These are phyloP conservation scores for Hygrocybe punicea DNA, from an alignment of 768 basidiomycete genomes.

Conservation along the genomic window DNA sequence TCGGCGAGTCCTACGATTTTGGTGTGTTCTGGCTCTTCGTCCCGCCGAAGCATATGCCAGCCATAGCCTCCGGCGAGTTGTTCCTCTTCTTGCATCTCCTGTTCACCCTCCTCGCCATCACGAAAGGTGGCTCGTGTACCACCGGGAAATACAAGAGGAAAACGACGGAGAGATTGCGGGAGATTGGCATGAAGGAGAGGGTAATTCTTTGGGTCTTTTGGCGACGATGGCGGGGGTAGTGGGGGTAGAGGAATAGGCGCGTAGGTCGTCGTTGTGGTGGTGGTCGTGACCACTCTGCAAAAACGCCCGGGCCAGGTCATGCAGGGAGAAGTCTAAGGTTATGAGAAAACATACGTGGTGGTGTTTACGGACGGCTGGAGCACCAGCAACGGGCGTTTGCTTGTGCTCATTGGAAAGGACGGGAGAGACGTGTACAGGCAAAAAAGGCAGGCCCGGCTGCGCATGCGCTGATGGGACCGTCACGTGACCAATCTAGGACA, in stretches of 20 bases:
- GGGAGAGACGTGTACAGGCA: conserved; percentile 11
- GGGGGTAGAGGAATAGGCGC: conserved; percentile 81
- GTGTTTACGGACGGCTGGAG: conserved; percentile 82
- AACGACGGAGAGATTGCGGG: conserved; percentile 68
- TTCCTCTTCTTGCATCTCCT: conserved; percentile 71
- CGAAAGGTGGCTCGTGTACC: conserved; percentile 78
- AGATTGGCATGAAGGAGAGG: conserved; percentile 72
- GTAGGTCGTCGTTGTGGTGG: conserved; percentile 85
- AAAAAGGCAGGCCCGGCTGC: not conserved
- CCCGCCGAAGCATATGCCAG: conserved; percentile 72
- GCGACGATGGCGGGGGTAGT: conserved; percentile 64
- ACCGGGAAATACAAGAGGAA: conserved; percentile 77
- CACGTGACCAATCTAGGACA: too few relatives aligned
- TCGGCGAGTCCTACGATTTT: conserved; percentile 66
- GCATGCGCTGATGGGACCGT: too few relatives aligned
- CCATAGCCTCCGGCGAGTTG: conserved; percentile 61
- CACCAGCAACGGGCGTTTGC: conserved; percentile 62
- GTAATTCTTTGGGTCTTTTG: conserved; percentile 76
- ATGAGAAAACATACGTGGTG: conserved; percentile 58
- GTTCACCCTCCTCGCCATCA: conserved; percentile 60
- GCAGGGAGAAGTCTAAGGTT: not conserved
- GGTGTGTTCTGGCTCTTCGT: conserved; percentile 49
- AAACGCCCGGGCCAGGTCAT: not conserved
- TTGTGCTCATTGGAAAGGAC: conserved; percentile 50
- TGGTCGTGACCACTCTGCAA: conserved; percentile 81